Evolutionary conservation across 495 filamentous ascomycete species (phyloP), one percentile per base, ranked within the genome.

Genomic region (Neurospora cerealis): DNA sequence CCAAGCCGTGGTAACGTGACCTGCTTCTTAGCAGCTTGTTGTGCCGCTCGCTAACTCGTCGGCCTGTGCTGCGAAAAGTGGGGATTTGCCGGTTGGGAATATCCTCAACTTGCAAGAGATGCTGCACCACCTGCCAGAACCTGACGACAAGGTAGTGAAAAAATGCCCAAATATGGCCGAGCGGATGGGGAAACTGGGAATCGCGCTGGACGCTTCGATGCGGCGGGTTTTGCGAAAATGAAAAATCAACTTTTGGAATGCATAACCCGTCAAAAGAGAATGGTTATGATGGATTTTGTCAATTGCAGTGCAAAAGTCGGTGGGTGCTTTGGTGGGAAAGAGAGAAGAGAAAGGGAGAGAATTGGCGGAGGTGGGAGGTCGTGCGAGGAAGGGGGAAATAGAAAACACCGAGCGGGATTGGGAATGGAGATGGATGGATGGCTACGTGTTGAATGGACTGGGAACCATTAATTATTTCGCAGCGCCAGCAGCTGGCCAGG

Each of bases 241-340:
- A 75, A 80, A 73, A 70, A 69, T 66, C 70, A 34, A 70, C 70
- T 70, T 74, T 78, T 75, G 73, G 66, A 77, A 83, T 82, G 83
- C 77, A 77, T 46, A 75, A 73, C 72, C 48, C 70, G 72, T 46
- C 74, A 75, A 54, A 76, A 81, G 79, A 78, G 69, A 73, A 75
- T 74, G 79, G 84, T 80, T 77, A 85, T 54, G 87, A 87, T 82
- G 86, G 82, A 72, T 83, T 87, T 85, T 84, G 86, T 46, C 81
- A 79, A 73, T 71, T 44, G 69, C 70, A 72, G 62, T 42, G 70
- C 28, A 74, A 73, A 77, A 83, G 81, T 74, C 84, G 86, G 73
- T 85, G 81, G 83, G 86, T 85, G 90, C 83, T 82, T 80, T 76
- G 80, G 79, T 79, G 79, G 74, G 46, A 78, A 77, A 71, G 77